Conservation (phyloP, 2,329 filamentous ascomycete species). For the Fusarium nygamai region DNA sequence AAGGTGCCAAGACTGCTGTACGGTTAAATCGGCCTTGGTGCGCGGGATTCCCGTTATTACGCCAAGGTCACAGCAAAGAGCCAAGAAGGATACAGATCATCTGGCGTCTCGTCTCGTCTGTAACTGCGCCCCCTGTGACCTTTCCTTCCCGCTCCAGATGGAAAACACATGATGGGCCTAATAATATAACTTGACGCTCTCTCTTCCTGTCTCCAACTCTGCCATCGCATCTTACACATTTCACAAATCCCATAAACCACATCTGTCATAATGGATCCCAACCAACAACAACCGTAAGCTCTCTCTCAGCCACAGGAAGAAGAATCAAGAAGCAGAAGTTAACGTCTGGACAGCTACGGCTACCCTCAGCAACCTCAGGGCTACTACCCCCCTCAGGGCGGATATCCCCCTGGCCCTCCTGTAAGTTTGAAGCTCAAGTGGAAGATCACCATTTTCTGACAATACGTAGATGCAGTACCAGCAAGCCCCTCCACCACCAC, state of each 20-base stretch:
- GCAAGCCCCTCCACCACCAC: constrained; percentile 47
- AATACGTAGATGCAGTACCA: constrained; percentile 46
- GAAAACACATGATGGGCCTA: background rate
- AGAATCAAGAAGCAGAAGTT: background rate
- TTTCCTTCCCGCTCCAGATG: background rate
- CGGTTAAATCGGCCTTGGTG: constrained; percentile 33
- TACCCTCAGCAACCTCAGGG: background rate
- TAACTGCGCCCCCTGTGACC: background rate
- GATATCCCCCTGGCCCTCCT: too few species aligned
- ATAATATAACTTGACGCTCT: constrained; percentile 11
- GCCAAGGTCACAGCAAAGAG: constrained; percentile 25
- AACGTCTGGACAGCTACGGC: constrained; percentile 24
- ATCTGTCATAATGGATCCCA: constrained; percentile 25
- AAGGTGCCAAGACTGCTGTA: constrained; percentile 26
- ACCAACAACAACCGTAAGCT: constrained; percentile 25
- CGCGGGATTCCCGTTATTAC: constrained; percentile 23
- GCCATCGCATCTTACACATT: background rate
- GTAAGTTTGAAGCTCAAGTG: constrained; percentile 19
- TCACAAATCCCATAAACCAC: background rate
- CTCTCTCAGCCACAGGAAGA: background rate
- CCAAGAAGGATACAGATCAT: constrained; percentile 34
- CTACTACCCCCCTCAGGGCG: background rate
- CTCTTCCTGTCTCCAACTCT: background rate
- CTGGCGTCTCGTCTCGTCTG: background rate
- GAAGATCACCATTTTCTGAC: constrained; percentile 1